Evolutionary conservation across 2,329 filamentous ascomycete species (phyloP).

Genomic region (Knufia petricola): DNA sequence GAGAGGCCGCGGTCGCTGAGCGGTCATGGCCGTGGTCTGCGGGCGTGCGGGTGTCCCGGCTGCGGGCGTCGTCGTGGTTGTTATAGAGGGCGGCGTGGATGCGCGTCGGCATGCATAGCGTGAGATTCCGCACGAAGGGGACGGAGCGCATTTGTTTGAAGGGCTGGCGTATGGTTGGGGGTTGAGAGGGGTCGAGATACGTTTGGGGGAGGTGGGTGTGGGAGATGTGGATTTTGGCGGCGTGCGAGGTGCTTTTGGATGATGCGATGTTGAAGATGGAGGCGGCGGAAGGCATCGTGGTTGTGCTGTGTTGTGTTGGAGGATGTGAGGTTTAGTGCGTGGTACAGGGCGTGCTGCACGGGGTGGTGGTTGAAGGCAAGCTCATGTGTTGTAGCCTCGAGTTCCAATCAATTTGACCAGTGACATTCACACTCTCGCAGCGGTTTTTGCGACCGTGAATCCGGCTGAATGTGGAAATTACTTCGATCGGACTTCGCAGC

Average conservation of each 20-base stretch:
- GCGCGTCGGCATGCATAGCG: constrained; percentile 63
- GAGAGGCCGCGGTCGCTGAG: no score
- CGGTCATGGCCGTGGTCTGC: no score
- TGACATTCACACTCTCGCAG: no score
- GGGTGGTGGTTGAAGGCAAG: no score
- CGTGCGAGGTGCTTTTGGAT: neutral
- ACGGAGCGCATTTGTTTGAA: constrained; percentile 60
- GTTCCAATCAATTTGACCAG: no score
- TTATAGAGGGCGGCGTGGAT: constrained; percentile 35
- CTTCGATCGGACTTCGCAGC: no score
- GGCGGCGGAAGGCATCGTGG: constrained; percentile 3
- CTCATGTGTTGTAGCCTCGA: no score
- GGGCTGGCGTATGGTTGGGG: constrained; percentile 63
- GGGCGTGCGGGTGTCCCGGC: no score
- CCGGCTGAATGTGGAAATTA: no score
- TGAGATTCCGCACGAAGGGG: constrained; percentile 57
- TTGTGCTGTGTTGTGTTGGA: neutral
- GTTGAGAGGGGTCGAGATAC: constrained; percentile 61
- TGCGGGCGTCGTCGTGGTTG: neutral
- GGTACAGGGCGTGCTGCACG: no score
- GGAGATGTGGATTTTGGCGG: constrained; percentile 49
- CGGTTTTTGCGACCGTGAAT: no score
- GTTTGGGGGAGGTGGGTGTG: constrained; percentile 41
- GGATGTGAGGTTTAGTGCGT: neutral
- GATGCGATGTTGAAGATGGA: constrained; percentile 2